phyloP scores from a whole-genome alignment of 108 stramenopile species.

The Pseudonitzschia pungens region DNA sequence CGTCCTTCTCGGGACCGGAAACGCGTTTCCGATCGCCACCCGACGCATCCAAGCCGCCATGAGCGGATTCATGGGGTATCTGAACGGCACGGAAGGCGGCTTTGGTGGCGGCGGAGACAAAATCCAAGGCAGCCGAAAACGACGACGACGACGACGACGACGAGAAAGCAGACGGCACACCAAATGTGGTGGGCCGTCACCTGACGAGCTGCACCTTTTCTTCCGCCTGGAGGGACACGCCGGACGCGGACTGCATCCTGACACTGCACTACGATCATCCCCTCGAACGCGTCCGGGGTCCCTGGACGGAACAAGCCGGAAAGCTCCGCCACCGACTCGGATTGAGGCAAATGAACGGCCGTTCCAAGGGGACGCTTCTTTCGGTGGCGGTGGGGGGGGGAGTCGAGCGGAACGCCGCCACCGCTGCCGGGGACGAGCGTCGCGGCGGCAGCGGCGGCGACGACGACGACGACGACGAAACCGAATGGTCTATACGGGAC shows the following conservation, averaged over 20 bases:
- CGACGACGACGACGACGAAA: not conserved
- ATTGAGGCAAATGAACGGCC: constrained; percentile 48
- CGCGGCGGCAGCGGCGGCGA: not conserved
- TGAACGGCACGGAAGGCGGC: too few species aligned
- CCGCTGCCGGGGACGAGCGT: not conserved
- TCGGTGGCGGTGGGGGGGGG: constrained; percentile 16
- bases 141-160: constrained; percentile 10
- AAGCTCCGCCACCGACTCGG: constrained; percentile 32
- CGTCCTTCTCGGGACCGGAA: constrained; percentile 30
- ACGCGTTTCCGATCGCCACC: constrained; percentile 62
- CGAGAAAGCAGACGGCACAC: not conserved
- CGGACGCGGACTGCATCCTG: constrained; percentile 43
- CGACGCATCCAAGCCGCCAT: constrained; percentile 58
- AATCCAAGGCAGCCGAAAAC: too few species aligned
- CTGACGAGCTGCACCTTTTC: constrained; percentile 61
- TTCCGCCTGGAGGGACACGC: constrained; percentile 53
- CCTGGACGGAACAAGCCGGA: constrained; percentile 46
- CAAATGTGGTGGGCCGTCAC: constrained; percentile 10
- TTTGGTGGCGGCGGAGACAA: too few species aligned
- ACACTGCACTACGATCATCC: constrained; percentile 61
- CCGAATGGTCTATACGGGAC: constrained; percentile 27
- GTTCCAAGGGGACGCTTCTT: constrained; percentile 40
- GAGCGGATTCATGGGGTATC: constrained; percentile 35
- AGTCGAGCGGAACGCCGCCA: too few species aligned
- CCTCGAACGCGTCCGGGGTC: constrained; percentile 17